Conservation (phyloP, 192 early-diverging fungal species). For the Backusella morwellensis region DNA sequence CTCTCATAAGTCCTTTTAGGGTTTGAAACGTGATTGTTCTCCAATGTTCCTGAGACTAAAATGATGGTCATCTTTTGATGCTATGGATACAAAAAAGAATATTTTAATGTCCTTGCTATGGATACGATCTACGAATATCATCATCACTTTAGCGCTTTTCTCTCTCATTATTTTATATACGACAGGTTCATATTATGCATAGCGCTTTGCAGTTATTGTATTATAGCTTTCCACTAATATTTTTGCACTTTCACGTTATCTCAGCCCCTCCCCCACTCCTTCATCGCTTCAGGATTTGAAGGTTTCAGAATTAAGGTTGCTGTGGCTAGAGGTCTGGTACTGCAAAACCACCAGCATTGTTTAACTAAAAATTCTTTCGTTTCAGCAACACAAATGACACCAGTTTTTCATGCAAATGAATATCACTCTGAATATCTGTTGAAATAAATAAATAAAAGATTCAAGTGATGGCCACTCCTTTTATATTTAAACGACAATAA, state of each 20-base stretch:
- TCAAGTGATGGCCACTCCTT: not conserved
- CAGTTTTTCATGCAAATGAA: not conserved
- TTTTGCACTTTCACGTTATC: not conserved
- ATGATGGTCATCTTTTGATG: not conserved
- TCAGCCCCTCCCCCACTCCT: not conserved
- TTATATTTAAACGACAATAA: not conserved
- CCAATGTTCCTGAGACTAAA: not conserved
- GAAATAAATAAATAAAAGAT: not conserved
- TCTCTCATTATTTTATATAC: not conserved
- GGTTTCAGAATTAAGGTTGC: not conserved
- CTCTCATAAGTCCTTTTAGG: not conserved
- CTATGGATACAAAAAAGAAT: not conserved
- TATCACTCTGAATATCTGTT: not conserved
- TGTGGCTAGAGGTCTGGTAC: not conserved
- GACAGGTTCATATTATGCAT: not conserved
- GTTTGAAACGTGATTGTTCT: not conserved
- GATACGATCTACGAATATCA: not conserved
- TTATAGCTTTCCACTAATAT: not conserved
- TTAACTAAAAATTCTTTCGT: not conserved
- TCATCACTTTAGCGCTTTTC: not conserved
- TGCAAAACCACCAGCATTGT: not conserved
- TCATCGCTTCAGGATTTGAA: not conserved
- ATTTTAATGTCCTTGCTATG: not conserved
- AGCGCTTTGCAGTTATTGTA: not conserved
- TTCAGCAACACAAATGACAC: not conserved